Evolutionary conservation across 2,329 filamentous ascomycete species (phyloP).

Genomic region (Penicillium rolfsii): DNA sequence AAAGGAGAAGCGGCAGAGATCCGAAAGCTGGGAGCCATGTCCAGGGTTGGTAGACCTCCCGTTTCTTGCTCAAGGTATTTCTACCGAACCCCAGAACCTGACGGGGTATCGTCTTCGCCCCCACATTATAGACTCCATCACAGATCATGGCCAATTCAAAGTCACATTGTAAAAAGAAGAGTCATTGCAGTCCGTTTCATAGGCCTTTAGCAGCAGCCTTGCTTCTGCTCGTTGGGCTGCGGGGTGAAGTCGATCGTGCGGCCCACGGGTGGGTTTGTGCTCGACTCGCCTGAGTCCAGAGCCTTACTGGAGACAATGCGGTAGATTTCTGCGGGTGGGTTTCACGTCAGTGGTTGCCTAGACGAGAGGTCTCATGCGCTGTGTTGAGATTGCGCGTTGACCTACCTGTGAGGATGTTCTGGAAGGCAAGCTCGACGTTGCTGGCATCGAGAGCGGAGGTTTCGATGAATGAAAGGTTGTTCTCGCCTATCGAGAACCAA

Average conservation of each 20-base stretch:
- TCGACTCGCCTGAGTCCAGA: slow-evolving; percentile 82
- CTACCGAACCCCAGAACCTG: slow-evolving; percentile 38
- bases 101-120: slow-evolving; percentile 40
- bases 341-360: slow-evolving; percentile 2
- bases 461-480: slow-evolving; percentile 98
- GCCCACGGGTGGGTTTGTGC: slow-evolving; percentile 77
- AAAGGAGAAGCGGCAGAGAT: slow-evolving; percentile 25
- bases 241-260: slow-evolving; percentile 85
- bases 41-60: slow-evolving; percentile 25
- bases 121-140: slow-evolving; percentile 42
- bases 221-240: slow-evolving; percentile 75
- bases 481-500: slow-evolving; percentile 70
- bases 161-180: slow-evolving; percentile 45
- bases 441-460: slow-evolving; percentile 97
- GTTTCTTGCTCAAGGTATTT: slow-evolving; percentile 28
- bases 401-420: slow-evolving; percentile 97
- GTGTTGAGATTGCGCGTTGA: slow-evolving; percentile 17
- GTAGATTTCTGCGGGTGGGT: slow-evolving; percentile 80
- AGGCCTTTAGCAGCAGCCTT: slow-evolving; percentile 47
- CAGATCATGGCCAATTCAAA: slow-evolving; percentile 44
- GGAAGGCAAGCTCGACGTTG: slow-evolving; percentile 98
- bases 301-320: slow-evolving; percentile 98
- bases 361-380: background rate
- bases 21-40: slow-evolving; percentile 31
- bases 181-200: slow-evolving; percentile 38